Percentiles rank a stretch among this genome's conserved stretches.
Conservation (phyloP, 768 basidiomycete genomes). For the Sarcodon sp. region DNA sequence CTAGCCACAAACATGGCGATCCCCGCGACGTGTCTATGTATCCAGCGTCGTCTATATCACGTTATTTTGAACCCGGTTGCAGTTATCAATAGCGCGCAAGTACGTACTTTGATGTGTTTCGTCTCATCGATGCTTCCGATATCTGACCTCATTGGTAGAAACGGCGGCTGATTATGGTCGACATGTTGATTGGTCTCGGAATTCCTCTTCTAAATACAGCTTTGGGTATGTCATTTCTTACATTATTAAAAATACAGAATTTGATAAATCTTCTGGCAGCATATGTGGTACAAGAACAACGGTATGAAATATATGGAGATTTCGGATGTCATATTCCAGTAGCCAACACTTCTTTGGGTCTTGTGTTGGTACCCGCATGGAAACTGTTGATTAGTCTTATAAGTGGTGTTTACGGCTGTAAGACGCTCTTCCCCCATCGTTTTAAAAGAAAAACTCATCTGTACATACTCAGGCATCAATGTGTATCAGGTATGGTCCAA, state of each 20-base stretch:
- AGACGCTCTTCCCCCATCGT: slow-evolving; percentile 5
- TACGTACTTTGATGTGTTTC: background rate
- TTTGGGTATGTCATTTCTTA: slow-evolving; percentile 9
- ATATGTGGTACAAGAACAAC: slow-evolving; percentile 42
- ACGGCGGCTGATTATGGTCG: slow-evolving; percentile 15
- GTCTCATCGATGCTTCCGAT: background rate
- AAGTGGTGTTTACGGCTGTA: slow-evolving; percentile 19
- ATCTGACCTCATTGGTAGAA: slow-evolving; percentile 7
- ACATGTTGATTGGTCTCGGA: slow-evolving; percentile 19
- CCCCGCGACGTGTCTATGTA: slow-evolving; percentile 1
- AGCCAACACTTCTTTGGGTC: slow-evolving; percentile 24
- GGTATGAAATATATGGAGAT: slow-evolving; percentile 47
- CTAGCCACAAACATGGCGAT: too few species aligned
- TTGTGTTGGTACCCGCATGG: slow-evolving; percentile 18
- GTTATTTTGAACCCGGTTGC: background rate
- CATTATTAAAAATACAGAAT: background rate
- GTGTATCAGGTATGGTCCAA: slow-evolving; percentile 13
- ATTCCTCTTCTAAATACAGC: slow-evolving; percentile 18
- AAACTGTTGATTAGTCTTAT: slow-evolving; percentile 12
- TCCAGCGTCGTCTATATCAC: background rate
- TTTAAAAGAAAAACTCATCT: background rate
- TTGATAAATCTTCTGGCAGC: slow-evolving; percentile 20
- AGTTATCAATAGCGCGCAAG: background rate
- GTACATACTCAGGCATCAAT: slow-evolving; percentile 7
- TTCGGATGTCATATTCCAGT: slow-evolving; percentile 36